phyloP scores from a whole-genome alignment of 352 stramenopile species.

The Albugo candida region DNA sequence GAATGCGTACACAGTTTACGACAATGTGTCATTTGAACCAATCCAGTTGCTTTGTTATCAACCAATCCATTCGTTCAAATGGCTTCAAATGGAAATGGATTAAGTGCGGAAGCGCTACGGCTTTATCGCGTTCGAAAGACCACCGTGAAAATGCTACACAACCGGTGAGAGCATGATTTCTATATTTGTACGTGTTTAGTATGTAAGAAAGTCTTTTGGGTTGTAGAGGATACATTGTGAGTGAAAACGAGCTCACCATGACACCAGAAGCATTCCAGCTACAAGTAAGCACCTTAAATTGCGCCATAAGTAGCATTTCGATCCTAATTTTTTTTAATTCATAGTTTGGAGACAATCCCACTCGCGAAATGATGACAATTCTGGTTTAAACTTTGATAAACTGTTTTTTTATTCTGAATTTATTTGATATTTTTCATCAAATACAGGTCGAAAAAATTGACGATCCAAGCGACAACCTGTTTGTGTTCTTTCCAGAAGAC shows the following conservation, averaged over 20 bases:
- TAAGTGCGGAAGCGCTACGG: constrained; percentile 65
- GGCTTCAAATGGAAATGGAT: constrained; percentile 29
- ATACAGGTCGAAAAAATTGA: constrained; percentile 63
- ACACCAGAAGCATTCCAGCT: constrained; percentile 83
- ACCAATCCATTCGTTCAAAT: too few species aligned
- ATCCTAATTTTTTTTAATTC: constrained; percentile 2
- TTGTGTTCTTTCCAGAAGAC: constrained; percentile 99
- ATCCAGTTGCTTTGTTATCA: too few species aligned
- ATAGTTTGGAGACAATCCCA: constrained; percentile 84
- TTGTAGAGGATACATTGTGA: constrained; percentile 94
- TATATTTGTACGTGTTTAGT: not conserved
- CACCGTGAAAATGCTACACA: constrained; percentile 89
- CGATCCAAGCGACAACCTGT: constrained; percentile 89
- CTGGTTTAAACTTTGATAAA: constrained; percentile 28
- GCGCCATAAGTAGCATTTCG: not conserved
- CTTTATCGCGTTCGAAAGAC: constrained; percentile 92
- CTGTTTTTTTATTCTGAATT: not conserved
- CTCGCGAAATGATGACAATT: constrained; percentile 91
- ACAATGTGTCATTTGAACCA: too few species aligned
- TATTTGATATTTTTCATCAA: not conserved
- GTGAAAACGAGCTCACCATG: constrained; percentile 91
- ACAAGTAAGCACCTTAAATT: constrained; percentile 22
- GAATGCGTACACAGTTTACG: too few species aligned
- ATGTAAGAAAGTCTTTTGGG: constrained; percentile 1
- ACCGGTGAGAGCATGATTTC: constrained; percentile 27